Evolutionary conservation across 2,329 filamentous ascomycete genomes (phyloP), one percentile per base, ranked within the genome.

Genomic region (Phoma sp.): DNA sequence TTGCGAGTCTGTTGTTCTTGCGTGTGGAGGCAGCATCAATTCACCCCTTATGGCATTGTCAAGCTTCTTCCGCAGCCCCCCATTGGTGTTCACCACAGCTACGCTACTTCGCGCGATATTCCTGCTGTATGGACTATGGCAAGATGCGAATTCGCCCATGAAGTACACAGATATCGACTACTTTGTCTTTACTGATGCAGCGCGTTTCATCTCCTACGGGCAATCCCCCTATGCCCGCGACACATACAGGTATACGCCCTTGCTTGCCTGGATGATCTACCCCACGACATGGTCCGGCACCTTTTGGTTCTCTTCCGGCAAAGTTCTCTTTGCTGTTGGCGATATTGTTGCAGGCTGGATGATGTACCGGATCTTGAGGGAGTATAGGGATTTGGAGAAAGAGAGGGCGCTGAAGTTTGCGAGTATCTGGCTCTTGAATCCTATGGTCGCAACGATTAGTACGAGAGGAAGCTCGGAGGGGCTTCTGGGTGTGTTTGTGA

Each of bases 91-190:
- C 63, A 66, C 75, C 25, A 59, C 74, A 21, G 76, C 80, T 10
- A 78, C 87, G 47, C 66, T 87, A 40, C 83, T 99, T 20, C 91
- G 95, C 56, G 72, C 85, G 5, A 74, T 80, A 26, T 87, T 99
- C 59, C 84, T 98, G 42, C 73, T 96, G 67, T 98, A 98, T 74
- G 93, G 95, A 53, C 84, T 92, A 56, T 93, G 91, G 81, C 95
- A 99, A 79, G 95, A 99, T 77, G 88, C 91, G 56, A 83, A 93
- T 77, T 96, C 92, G 7, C 88, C 93, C 12, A 79, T 99, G 71
- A 98, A 98, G 78, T 99, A 98, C 80, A 99, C 95, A 45, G 95
- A 99, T 77, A 97, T 99, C 67, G 95, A 99, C 81, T 99, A 99
- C 77, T 87, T 92, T 61, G 95, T 99, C 74, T 99, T 99, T 81